These are phyloP conservation scores for Agaricus bisporus DNA, from an alignment of 768 basidiomycete species.

Conservation along the genomic window DNA sequence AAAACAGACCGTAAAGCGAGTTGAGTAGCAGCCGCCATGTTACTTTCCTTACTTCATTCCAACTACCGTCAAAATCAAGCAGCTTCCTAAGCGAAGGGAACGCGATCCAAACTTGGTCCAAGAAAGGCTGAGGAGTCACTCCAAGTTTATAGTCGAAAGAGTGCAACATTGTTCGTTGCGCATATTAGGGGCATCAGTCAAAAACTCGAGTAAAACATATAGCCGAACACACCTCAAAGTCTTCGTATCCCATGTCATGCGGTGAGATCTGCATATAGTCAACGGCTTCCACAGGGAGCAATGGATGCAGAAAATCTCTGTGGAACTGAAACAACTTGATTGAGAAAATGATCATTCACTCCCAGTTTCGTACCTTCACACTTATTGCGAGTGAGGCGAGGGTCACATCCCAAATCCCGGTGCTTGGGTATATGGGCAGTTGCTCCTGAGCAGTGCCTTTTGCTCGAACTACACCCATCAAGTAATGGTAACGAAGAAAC, in stretches of 20 bases:
- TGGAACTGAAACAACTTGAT: conserved; percentile 38
- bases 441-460: not conserved
- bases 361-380: conserved; percentile 41
- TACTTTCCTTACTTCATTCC: conserved; percentile 38
- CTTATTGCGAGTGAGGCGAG: conserved; percentile 54
- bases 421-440: conserved; percentile 16
- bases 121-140: conserved; percentile 44
- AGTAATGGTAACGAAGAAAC: conserved; percentile 50
- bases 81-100: conserved; percentile 44
- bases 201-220: not conserved
- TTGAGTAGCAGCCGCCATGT: conserved; percentile 47
- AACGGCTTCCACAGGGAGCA: conserved; percentile 42
- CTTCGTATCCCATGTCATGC: conserved; percentile 35
- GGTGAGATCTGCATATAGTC: conserved; percentile 50
- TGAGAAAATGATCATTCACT: not conserved
- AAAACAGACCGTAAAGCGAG: conserved; percentile 30
- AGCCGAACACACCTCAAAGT: conserved; percentile 43
- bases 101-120: conserved; percentile 55
- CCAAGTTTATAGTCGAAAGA: conserved; percentile 44
- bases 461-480: conserved; percentile 11
- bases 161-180: conserved; percentile 50
- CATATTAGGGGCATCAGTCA: conserved; percentile 30
- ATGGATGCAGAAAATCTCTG: conserved; percentile 54
- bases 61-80: conserved; percentile 34
- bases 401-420: conserved; percentile 52